Conservation (phyloP, 192 early-diverging fungal genomes). For the Piromyces sp. region DNA sequence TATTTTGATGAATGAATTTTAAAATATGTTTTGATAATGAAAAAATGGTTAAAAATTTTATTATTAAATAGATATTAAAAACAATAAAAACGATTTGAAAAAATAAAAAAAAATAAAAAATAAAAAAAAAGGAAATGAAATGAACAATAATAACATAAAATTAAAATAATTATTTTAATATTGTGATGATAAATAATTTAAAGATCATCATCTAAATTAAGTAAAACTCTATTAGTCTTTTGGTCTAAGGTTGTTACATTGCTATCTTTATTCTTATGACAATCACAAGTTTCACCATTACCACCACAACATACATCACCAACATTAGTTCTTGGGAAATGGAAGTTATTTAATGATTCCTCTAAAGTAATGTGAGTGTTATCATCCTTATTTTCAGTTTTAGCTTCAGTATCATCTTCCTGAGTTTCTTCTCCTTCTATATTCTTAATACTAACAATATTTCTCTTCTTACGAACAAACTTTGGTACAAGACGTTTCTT, state of each 20-base stretch:
- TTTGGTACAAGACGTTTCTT: constrained; percentile 10
- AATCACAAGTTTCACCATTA: neutral
- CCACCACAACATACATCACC: neutral
- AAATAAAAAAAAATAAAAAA: too few relatives aligned
- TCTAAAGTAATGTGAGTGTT: neutral
- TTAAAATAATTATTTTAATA: neutral
- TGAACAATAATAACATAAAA: neutral
- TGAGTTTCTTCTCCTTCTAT: constrained; percentile 1
- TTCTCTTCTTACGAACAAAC: constrained; percentile 16
- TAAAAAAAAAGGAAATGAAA: too few relatives aligned
- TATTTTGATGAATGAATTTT: too few relatives aligned
- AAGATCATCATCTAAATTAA: neutral
- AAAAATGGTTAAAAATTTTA: too few relatives aligned
- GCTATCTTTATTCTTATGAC: neutral
- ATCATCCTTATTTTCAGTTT: too few relatives aligned
- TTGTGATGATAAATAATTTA: neutral
- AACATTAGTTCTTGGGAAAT: neutral
- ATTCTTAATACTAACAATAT: constrained; percentile 15
- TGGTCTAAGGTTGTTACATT: neutral
- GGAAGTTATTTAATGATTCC: neutral
- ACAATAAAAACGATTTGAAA: too few relatives aligned
- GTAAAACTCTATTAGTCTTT: neutral
- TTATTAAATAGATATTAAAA: too few relatives aligned
- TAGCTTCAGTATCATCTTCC: constrained; percentile 4
- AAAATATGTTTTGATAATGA: too few relatives aligned